Evolutionary conservation across 805 yeast species (phyloP).

Genomic region (Teunomyces cretensis): DNA sequence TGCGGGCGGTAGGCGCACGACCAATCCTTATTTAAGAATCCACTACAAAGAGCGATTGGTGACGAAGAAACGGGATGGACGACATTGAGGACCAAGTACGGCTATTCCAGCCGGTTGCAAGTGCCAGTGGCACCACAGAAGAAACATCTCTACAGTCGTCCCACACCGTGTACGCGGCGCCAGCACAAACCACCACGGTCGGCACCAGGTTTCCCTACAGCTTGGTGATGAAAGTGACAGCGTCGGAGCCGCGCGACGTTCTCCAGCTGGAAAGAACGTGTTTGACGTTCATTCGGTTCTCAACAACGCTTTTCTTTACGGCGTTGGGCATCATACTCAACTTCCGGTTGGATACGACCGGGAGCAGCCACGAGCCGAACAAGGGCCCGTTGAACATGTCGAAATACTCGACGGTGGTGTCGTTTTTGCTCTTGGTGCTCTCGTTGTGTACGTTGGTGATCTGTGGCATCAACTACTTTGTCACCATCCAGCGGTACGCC

Average conservation of each 20-base stretch:
- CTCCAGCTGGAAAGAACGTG: conserved; percentile 55
- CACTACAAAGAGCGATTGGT: too few species aligned
- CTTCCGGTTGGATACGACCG: conserved; percentile 39
- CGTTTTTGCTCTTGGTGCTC: conserved; percentile 36
- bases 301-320: conserved; percentile 45
- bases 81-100: background rate
- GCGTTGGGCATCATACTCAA: conserved; percentile 48
- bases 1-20: background rate
- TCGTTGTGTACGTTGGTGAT: conserved; percentile 38
- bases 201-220: conserved; percentile 16
- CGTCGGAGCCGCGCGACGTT: conserved; percentile 55
- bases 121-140: background rate
- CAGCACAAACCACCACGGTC: background rate
- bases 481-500: conserved; percentile 45
- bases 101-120: background rate
- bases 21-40: background rate
- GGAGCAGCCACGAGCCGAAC: conserved; percentile 1
- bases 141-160: background rate
- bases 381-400: conserved; percentile 1
- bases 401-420: conserved; percentile 27
- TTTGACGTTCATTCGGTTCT: conserved; percentile 47
- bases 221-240: conserved; percentile 31
- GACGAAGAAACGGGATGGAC: too few species aligned
- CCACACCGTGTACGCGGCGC: too few species aligned
- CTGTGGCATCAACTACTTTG: conserved; percentile 42